Evolutionary conservation across 1,284 basidiomycete species (phyloP), one percentile per base, ranked within the genome.

Genomic region (Cystobasidium slooffiae): DNA sequence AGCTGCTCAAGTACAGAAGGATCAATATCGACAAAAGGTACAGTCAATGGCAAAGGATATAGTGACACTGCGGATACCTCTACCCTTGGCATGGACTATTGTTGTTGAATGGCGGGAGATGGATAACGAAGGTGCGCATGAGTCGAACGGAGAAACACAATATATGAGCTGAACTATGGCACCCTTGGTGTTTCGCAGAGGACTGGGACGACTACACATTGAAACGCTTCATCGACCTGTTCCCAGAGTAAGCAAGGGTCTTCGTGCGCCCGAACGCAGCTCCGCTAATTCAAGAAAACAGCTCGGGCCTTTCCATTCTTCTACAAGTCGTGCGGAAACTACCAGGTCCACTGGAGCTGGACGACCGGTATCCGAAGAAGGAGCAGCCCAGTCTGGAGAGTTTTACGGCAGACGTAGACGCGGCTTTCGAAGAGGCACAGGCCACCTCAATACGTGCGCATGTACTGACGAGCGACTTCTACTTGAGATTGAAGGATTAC

Each of bases 51-150:
- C 91, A 0, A 83, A 86, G 18, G 93, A 92, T 2, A 87, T 88
- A 61, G 87, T 95, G 10, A 83, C 93, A 6, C 84, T 97, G 41
- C 84, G 85, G 41, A 86, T 93, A n/a, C 86, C 88, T 0, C 89
- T 95, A 78, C 88, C 90, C 77, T 78, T 90, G 16, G 91, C 92
- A 0, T 97, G 94, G 94, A 86, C 83, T 44, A 82, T 92, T 20
- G 88, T 86, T 76, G 84, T 98, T 52, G 93, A 98, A 79, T 88
- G 89, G 78, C 87, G 85, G 62, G 90, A 98, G 80, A 85, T 85
- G 56, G 86, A 86, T n/a, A 85, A 85, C 8, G 85, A 93, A 12
- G 87, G 91, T 93, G 80, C 78, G 87, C 81, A 31, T 37, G 12
- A n/a, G 31, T 31, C 1, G 24, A 56, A 18, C 1, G 55, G 31